Percentiles rank a stretch among this genome's conserved stretches.
These are phyloP conservation scores for Pyrenophora seminiperda DNA, from an alignment of 2,329 filamentous ascomycete species.

Conservation along the genomic window DNA sequence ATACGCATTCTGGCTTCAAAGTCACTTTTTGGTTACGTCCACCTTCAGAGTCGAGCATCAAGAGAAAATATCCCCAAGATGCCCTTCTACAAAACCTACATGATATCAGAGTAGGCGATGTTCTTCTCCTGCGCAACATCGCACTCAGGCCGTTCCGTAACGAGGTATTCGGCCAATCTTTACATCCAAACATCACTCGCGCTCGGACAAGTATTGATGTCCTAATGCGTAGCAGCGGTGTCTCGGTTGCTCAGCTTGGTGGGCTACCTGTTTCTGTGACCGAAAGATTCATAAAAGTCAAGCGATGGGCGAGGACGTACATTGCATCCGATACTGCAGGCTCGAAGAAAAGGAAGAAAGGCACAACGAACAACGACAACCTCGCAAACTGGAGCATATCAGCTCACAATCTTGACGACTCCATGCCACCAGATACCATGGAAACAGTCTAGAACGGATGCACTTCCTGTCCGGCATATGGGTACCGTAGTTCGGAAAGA, in stretches of 20 bases:
- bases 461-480: not conserved
- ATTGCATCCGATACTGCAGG: slow-evolving; percentile 53
- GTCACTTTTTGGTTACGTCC: slow-evolving; percentile 81
- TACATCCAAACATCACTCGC: slow-evolving; percentile 72
- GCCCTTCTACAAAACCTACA: slow-evolving; percentile 50
- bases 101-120: slow-evolving; percentile 69
- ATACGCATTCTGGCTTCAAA: slow-evolving; percentile 78
- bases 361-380: slow-evolving; percentile 2
- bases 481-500: no score
- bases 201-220: slow-evolving; percentile 69
- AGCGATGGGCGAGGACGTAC: slow-evolving; percentile 76
- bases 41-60: slow-evolving; percentile 13
- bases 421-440: slow-evolving; percentile 43
- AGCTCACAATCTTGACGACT: slow-evolving; percentile 22
- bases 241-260: slow-evolving; percentile 55
- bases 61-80: slow-evolving; percentile 29
- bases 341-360: slow-evolving; percentile 29
- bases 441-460: slow-evolving; percentile 22
- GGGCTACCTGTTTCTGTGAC: slow-evolving; percentile 57
- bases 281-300: slow-evolving; percentile 69
- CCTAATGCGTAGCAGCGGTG: slow-evolving; percentile 62
- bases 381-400: slow-evolving; percentile 18
- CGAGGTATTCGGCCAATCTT: slow-evolving; percentile 82
- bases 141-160: slow-evolving; percentile 75
- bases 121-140: slow-evolving; percentile 79